Evolutionary conservation across 768 basidiomycete genomes (phyloP).

Genomic region (Boletus pseudopeckii): DNA sequence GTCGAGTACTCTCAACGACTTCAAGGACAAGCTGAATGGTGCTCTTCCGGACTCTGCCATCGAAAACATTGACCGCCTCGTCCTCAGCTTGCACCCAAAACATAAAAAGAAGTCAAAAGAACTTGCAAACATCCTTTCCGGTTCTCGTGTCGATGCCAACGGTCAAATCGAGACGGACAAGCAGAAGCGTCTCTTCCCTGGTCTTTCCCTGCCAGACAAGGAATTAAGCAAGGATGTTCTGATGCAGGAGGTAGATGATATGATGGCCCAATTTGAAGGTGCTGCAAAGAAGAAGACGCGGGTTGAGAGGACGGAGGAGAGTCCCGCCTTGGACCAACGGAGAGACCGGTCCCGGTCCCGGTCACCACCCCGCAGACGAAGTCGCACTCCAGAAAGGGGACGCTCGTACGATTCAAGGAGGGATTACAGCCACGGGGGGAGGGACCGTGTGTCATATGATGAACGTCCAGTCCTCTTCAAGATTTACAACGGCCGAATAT

Average conservation of each 20-base stretch:
- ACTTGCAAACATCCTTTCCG: constrained; percentile 37
- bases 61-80: constrained; percentile 91
- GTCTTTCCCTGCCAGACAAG: constrained; percentile 77
- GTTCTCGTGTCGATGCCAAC: constrained; percentile 26
- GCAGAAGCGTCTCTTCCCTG: constrained; percentile 85
- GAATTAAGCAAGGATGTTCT: constrained; percentile 72
- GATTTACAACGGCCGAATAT: constrained; percentile 86
- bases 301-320: constrained; percentile 40
- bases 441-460: constrained; percentile 48
- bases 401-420: constrained; percentile 43
- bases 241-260: constrained; percentile 84
- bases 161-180: constrained; percentile 61
- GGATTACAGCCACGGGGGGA: constrained; percentile 40
- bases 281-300: constrained; percentile 61
- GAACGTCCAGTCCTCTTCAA: constrained; percentile 89
- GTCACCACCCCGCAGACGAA: constrained; percentile 48
- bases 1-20: constrained; percentile 72
- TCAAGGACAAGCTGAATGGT: constrained; percentile 76
- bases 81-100: constrained; percentile 92
- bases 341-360: constrained; percentile 42
- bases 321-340: constrained; percentile 60
- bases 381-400: constrained; percentile 60
- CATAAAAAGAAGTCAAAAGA: constrained; percentile 68
- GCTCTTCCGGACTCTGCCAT: constrained; percentile 88
- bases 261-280: constrained; percentile 72